Conservation (phyloP, 345 rosid genomes). For the Rhodamnia rubescens region DNA sequence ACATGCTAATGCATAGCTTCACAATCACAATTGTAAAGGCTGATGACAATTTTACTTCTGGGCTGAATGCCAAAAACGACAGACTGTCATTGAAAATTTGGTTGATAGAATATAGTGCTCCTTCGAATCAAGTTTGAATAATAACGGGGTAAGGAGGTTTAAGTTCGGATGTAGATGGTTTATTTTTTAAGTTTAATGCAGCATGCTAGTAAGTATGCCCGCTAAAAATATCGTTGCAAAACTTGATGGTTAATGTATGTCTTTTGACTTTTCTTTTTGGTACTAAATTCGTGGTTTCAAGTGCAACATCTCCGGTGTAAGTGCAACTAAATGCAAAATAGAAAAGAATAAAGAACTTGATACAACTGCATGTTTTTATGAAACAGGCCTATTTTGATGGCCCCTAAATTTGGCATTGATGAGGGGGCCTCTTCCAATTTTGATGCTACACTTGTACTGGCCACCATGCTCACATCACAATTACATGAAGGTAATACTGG, state of each 20-base stretch:
- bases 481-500: conserved; percentile 52
- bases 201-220: not conserved
- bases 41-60: not conserved
- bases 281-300: not conserved
- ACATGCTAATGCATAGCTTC: not conserved
- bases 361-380: not conserved
- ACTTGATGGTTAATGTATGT: not conserved
- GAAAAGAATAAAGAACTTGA: not conserved
- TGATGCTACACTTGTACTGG: conserved; percentile 82
- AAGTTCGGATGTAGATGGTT: not conserved
- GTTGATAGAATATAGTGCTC: not conserved
- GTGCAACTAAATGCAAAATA: not conserved
- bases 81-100: not conserved
- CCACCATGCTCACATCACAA: conserved; percentile 81
- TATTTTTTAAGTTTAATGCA: not conserved
- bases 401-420: conserved; percentile 74
- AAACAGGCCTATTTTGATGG: conserved; percentile 84
- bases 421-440: conserved; percentile 62
- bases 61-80: not conserved
- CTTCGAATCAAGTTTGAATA: not conserved
- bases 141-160: not conserved
- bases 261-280: not conserved
- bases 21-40: not conserved
- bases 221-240: not conserved
- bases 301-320: not conserved